Base-by-base conservation (phyloP, 257 asterid species). In the Penstemon eatonii region DNA sequence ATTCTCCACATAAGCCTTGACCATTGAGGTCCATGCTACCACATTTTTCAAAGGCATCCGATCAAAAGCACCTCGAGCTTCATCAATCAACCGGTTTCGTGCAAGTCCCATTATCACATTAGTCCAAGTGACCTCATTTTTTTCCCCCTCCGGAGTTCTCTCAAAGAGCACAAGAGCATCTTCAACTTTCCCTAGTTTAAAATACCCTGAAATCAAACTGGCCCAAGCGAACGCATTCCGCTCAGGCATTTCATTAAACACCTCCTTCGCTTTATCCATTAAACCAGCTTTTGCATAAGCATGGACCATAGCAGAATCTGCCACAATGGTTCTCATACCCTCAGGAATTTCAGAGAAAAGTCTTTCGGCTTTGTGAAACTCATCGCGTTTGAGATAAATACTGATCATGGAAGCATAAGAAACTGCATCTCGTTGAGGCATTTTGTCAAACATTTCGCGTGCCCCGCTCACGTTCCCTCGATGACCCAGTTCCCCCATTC, bases 281-380 rank as follows among this genome's bases (percentile, higher is more conserved):
- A 75, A 66, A 10, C 83, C 90, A 18, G 81, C 85, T 79, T 79
- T 79, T 9, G 86, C 88, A 71, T 84, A 82, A 12, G 84, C 93
- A 73, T 84, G 65, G 60, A 86, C 78, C 88, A 86, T 86, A 50
- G 93, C 85, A 18, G 93, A 86, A 75, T 84, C 83, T 55, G 83
- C 74, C 77, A 84, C 93, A 15, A 86, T 70, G 78, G 74, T 63
- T 74, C 71, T 86, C 86, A 76, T 69, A 13, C 79, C 58, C 56
- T 62, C 74, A 7, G 93, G 87, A 63, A 77, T 82, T 8, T 73
- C 80, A 61, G 5, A 33, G 71, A 66, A 86, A 68, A 86, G 74
- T 3, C 47, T 56, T 63, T 82, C 88, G 8, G 90, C 90, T 56
- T 78, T 71, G 19, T 66, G 77, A 62, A 84, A 69, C 67, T 84